Evolutionary conservation across 2,329 filamentous ascomycete species (phyloP), one percentile per base, ranked within the genome.

Genomic region (Fusarium sp.): DNA sequence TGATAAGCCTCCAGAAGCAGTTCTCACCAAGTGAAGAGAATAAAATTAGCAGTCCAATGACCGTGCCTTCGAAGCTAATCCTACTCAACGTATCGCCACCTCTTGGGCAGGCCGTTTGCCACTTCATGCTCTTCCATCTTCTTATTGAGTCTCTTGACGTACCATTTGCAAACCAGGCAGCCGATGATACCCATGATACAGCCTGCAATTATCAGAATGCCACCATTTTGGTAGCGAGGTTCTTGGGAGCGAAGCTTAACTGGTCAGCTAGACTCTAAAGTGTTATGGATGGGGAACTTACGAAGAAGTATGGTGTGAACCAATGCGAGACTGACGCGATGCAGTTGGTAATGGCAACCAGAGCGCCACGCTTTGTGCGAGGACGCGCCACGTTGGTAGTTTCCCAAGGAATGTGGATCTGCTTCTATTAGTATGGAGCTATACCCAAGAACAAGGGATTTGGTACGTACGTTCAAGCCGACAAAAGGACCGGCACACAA

Each of bases 151-250:
- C n/a, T 54, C 38, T 54, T 54, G 8, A 54, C 38, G 8, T 54
- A 54, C 51, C 51, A 54, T 4, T n/a, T 44, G 15, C 51, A 54
- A 30, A 54, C 5, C 15, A 54, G 51, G 15, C 38, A 54, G 3
- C 51, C 51, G 5, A 15, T 3, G 4, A 54, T 54, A 5, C 51
- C 51, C 51, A 54, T 24, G n/a, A 54, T 5, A 30, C 51, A 54
- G 2, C 51, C 51, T n/a, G 51, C 51, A 54, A 54, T 54, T 13
- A 54, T 54, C 25, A 54, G n/a, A 54, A 54, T 54, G 2, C 51
- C 51, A 15, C 51, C 38, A 24, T 54, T 54, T 6, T 54, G 8
- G 16, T 54, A 54, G 7, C 51, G 51, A 15, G 51, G 51, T 3
- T 44, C 51, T 8, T 54, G 51, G 2, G 51, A 54, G 13, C 51